Conservation (phyloP, 2,329 filamentous ascomycete species). For the Colletotrichum sp. region DNA sequence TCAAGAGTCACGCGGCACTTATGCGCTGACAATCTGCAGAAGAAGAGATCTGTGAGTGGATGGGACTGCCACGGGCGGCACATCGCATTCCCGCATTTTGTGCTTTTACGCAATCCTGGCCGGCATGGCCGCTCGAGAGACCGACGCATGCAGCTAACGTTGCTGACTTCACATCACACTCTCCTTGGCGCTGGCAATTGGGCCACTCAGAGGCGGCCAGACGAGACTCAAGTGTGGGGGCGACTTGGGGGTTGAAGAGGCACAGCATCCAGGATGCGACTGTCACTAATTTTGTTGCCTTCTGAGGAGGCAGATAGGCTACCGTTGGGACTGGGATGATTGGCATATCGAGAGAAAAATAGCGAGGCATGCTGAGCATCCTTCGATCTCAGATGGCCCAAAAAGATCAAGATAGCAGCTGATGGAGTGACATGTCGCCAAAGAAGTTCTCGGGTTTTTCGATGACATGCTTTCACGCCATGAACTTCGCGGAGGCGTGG, state of each 20-base stretch:
- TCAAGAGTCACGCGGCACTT: neutral
- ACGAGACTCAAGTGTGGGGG: neutral
- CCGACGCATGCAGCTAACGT: neutral
- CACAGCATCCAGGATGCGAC: neutral
- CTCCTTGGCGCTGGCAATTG: neutral
- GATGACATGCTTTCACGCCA: neutral
- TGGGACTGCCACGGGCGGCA: neutral
- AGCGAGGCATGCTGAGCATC: neutral
- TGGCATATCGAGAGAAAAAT: neutral
- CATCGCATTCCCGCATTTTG: neutral
- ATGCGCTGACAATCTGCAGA: neutral
- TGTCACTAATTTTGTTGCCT: neutral
- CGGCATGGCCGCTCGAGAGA: neutral
- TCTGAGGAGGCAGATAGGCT: neutral
- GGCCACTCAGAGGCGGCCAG: neutral
- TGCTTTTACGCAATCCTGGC: neutral
- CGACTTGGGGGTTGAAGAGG: neutral
- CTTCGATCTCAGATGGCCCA: neutral
- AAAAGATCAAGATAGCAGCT: neutral
- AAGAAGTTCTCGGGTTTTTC: neutral
- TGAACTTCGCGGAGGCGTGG: neutral
- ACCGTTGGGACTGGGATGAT: neutral
- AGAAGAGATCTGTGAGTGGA: neutral
- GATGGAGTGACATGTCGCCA: neutral
- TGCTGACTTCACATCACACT: neutral